These are phyloP conservation scores for Sechiopsis laciniata DNA, from an alignment of 306 rosid species.

Conservation along the genomic window DNA sequence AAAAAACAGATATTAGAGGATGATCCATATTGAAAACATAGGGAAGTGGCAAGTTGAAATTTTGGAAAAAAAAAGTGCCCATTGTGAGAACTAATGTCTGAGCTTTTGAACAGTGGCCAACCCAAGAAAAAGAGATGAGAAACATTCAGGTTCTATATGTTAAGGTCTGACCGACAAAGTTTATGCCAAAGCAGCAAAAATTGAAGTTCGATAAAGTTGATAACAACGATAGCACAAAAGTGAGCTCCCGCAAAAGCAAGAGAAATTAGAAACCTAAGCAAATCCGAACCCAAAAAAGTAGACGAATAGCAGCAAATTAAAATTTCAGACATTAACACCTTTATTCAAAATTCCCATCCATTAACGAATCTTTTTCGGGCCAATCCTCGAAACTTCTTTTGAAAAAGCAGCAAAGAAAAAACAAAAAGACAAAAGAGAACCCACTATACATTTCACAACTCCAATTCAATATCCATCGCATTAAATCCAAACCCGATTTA, in stretches of 20 bases:
- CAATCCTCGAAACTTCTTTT: background rate
- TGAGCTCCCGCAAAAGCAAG: conserved; percentile 5
- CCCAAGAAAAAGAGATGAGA: background rate
- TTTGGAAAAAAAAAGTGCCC: conserved; percentile 9
- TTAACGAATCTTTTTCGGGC: background rate
- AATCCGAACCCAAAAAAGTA: background rate
- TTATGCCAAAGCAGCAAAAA: background rate
- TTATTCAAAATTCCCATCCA: background rate
- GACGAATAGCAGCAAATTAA: background rate
- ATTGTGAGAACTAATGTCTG: background rate
- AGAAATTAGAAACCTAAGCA: background rate
- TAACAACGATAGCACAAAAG: background rate
- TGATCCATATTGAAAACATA: conserved; percentile 6
- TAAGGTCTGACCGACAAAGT: background rate
- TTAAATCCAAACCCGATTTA: no score
- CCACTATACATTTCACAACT: background rate
- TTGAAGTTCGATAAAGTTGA: background rate
- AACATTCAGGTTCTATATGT: background rate
- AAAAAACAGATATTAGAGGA: background rate
- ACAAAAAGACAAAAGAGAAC: background rate
- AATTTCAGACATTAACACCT: background rate
- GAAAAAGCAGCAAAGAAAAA: conserved; percentile 3
- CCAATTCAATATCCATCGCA: background rate
- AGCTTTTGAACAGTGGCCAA: background rate
- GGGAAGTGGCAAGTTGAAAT: background rate